These are phyloP conservation scores for Glycyrrhiza uralensis DNA, from an alignment of 306 rosid species.

Conservation along the genomic window DNA sequence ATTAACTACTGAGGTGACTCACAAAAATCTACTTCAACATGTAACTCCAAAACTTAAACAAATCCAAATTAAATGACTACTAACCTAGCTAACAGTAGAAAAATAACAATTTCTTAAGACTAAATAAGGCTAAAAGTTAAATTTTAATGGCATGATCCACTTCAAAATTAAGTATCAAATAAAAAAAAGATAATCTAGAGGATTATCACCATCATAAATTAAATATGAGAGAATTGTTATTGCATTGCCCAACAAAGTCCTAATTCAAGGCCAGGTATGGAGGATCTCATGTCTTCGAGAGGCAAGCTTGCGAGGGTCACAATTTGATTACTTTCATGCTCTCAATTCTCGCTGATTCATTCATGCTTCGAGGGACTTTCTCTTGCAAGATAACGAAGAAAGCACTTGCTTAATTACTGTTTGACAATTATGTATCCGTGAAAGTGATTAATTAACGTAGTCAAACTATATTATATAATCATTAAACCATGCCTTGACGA, in stretches of 20 bases:
- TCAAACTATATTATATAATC: constrained; percentile 51
- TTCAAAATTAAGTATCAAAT: too few relatives aligned
- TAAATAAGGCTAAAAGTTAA: too few relatives aligned
- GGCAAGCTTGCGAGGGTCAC: constrained; percentile 25
- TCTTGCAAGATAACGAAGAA: constrained; percentile 29
- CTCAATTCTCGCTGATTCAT: constrained; percentile 14
- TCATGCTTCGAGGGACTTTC: constrained; percentile 16
- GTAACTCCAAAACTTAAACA: too few relatives aligned
- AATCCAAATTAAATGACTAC: too few relatives aligned
- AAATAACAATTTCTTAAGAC: too few relatives aligned
- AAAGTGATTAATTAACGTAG: constrained; percentile 35
- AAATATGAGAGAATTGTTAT: constrained; percentile 12
- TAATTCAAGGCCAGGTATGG: constrained; percentile 43
- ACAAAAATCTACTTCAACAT: too few relatives aligned
- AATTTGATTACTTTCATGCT: constrained; percentile 41
- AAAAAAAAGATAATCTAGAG: too few relatives aligned
- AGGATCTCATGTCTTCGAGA: constrained; percentile 47
- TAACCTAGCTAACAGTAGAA: too few relatives aligned
- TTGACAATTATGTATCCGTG: constrained; percentile 18
- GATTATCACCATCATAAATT: too few relatives aligned
- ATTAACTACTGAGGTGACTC: too few relatives aligned
- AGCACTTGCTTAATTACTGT: constrained; percentile 37
- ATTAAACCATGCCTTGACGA: constrained; percentile 42
- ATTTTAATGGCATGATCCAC: too few relatives aligned
- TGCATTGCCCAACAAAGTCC: constrained; percentile 47